A percentile compares a stretch with the other conserved stretches of the same genome.
Evolutionary conservation across 2,329 filamentous ascomycete species (phyloP).

Genomic region (Ramichloridium luteum): DNA sequence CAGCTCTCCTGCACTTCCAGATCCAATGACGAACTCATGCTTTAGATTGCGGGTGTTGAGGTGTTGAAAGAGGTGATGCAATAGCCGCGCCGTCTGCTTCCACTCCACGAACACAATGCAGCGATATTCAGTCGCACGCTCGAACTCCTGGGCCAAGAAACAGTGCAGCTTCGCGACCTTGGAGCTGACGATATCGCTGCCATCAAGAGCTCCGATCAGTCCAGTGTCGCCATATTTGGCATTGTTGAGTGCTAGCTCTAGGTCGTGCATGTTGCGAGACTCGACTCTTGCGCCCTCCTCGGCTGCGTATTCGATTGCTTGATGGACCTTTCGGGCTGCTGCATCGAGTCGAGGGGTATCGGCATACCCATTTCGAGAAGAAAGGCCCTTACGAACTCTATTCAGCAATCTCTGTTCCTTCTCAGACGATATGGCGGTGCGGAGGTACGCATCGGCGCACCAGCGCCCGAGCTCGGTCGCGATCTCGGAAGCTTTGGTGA

Average conservation of each 20-base stretch:
- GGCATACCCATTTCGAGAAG: no score
- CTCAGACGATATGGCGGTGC: constrained; percentile 14
- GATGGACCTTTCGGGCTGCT: no score
- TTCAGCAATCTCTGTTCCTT: no score
- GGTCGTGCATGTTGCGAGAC: no score
- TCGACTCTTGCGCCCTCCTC: no score
- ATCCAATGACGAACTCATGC: constrained; percentile 53
- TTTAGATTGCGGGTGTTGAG: constrained; percentile 48
- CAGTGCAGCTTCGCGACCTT: constrained; percentile 57
- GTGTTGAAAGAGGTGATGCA: constrained; percentile 53
- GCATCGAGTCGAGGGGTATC: no score
- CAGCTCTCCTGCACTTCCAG: constrained; percentile 25
- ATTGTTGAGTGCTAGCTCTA: no score
- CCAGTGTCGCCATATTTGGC: no score
- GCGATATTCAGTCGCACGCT: constrained; percentile 43
- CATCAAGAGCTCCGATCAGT: no score
- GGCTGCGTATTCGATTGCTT: no score
- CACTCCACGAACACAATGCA: constrained; percentile 84
- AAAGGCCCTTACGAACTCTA: no score
- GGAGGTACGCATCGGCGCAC: constrained; percentile 61
- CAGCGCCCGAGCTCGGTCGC: constrained; percentile 63
- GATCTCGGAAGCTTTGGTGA: constrained; percentile 47
- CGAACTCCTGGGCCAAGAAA: constrained; percentile 53
- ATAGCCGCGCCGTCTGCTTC: constrained; percentile 61
- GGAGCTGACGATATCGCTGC: constrained; percentile 49